phyloP scores from a whole-genome alignment of 2,329 filamentous ascomycete species.

The Fusarium sambucinum region DNA sequence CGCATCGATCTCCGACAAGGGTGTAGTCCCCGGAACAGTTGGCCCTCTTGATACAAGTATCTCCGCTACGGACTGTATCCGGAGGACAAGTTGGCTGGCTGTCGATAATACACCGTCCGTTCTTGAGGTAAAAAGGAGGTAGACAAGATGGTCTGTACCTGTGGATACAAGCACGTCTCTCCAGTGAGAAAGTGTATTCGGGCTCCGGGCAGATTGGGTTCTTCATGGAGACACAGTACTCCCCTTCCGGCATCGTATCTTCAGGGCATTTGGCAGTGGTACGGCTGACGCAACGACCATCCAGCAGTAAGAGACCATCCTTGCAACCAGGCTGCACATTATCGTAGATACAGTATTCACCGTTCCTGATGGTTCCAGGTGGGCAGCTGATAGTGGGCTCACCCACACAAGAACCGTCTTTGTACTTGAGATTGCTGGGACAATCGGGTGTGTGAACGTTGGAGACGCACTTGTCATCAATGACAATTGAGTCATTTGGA shows the following conservation, averaged over 20 bases:
- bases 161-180: slow-evolving; percentile 1
- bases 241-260: slow-evolving; percentile 1
- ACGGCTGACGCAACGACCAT: background rate
- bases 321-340: background rate
- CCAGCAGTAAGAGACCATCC: background rate
- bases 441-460: background rate
- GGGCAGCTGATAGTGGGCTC: background rate
- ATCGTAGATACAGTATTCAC: slow-evolving; percentile 5
- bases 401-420: background rate
- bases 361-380: background rate
- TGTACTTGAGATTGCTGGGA: background rate
- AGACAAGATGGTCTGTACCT: slow-evolving; percentile 1
- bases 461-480: slow-evolving; percentile 1
- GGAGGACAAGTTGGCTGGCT: background rate
- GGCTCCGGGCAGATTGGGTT: background rate
- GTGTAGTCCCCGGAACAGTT: slow-evolving; percentile 3
- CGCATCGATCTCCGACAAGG: background rate
- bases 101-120: background rate
- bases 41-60: background rate
- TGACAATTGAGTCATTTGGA: background rate
- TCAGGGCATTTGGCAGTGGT: background rate
- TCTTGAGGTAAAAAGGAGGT: background rate
- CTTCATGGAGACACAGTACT: slow-evolving; percentile 1
- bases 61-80: background rate
- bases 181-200: background rate